phyloP scores from a whole-genome alignment of 495 filamentous ascomycete genomes.

The Cercophora samala region DNA sequence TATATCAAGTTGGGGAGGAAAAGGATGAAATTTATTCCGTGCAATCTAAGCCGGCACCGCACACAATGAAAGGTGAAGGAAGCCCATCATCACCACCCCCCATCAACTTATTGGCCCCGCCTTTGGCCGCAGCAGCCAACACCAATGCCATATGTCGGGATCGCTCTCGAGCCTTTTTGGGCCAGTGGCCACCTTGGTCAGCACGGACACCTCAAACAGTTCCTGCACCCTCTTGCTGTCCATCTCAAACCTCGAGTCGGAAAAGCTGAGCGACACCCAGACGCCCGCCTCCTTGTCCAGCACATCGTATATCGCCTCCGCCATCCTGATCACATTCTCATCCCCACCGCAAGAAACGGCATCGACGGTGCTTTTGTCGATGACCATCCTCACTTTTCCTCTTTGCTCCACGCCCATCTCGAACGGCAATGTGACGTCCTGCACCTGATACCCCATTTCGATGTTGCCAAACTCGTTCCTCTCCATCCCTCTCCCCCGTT shows the following conservation, averaged over 20 bases:
- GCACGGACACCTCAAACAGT: slow-evolving; percentile 34
- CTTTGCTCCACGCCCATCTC: neutral
- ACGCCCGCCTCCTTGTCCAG: slow-evolving; percentile 29
- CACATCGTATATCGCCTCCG: slow-evolving; percentile 21
- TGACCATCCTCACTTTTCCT: slow-evolving; percentile 30
- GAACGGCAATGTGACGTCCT: slow-evolving; percentile 35
- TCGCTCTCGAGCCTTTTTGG: slow-evolving; percentile 33
- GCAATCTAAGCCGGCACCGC: neutral
- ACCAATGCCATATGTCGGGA: slow-evolving; percentile 39
- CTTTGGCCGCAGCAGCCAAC: slow-evolving; percentile 37
- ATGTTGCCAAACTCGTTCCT: slow-evolving; percentile 34
- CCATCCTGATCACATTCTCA: slow-evolving; percentile 32
- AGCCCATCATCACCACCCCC: slow-evolving; percentile 4
- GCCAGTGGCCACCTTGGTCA: slow-evolving; percentile 33
- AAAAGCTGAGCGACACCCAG: slow-evolving; percentile 45
- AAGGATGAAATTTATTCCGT: neutral
- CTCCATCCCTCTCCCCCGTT: slow-evolving; percentile 35
- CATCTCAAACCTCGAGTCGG: slow-evolving; percentile 31
- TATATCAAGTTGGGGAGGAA: neutral
- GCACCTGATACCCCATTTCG: slow-evolving; percentile 34
- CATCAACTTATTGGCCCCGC: neutral
- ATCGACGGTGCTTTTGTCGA: slow-evolving; percentile 45
- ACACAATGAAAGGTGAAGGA: no score
- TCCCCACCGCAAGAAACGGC: slow-evolving; percentile 39
- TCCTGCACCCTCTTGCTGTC: slow-evolving; percentile 16